Evolutionary conservation across 768 basidiomycete species (phyloP).

Genomic region (Leccinum olivaceopallidum): DNA sequence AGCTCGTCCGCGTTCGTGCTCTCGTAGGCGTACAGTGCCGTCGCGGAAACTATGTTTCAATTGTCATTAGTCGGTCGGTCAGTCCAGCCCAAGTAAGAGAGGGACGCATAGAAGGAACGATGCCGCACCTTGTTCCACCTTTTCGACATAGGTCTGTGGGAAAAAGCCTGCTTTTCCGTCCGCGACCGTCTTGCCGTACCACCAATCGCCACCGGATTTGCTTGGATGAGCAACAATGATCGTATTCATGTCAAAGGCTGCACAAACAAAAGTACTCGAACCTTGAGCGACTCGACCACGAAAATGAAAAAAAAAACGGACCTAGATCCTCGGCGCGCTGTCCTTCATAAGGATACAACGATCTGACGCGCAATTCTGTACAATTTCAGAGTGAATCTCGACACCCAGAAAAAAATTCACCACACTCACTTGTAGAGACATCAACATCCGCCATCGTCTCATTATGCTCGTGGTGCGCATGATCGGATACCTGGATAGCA

Average conservation of each 20-base stretch:
- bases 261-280: neutral
- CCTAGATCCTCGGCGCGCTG: conserved; percentile 89
- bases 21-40: conserved; percentile 77
- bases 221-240: conserved; percentile 83
- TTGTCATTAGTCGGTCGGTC: neutral
- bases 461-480: conserved; percentile 37
- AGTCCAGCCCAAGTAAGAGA: neutral
- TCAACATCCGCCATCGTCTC: conserved; percentile 77
- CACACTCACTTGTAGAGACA: conserved; percentile 51
- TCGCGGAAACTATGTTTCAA: conserved; percentile 58
- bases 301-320: conserved; percentile 41
- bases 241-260: conserved; percentile 80
- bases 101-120: neutral
- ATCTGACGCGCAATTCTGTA: conserved; percentile 71
- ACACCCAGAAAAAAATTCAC: neutral
- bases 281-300: conserved; percentile 4
- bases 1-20: conserved; percentile 77
- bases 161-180: conserved; percentile 81
- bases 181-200: conserved; percentile 75
- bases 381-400: neutral
- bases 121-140: conserved; percentile 56
- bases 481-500: conserved; percentile 56
- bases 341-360: conserved; percentile 83
- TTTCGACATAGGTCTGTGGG: conserved; percentile 86
- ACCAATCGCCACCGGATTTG: conserved; percentile 88